Evolutionary conservation across 2,329 filamentous ascomycete species (phyloP).

Genomic region (Lasiodiplodia theobromae): DNA sequence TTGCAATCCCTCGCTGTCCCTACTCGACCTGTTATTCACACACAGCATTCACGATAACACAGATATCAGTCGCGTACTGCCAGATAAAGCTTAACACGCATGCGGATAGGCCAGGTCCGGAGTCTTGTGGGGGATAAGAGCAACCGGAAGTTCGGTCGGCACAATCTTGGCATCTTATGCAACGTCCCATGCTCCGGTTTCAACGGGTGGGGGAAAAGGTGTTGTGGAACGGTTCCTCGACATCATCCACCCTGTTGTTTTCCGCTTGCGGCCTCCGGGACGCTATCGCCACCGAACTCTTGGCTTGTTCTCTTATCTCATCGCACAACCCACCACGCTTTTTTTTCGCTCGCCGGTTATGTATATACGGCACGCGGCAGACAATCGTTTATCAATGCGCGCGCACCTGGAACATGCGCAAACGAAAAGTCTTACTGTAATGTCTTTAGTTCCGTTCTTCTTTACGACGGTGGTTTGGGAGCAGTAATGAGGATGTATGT

Average conservation of each 20-base stretch:
- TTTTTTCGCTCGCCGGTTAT: neutral
- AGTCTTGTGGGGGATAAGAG: neutral
- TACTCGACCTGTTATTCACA: neutral
- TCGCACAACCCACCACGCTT: neutral
- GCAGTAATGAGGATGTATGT: neutral
- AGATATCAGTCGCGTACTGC: neutral
- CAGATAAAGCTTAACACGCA: conserved; percentile 26
- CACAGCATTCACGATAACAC: neutral
- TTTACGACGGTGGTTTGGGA: neutral
- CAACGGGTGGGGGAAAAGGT: conserved; percentile 7
- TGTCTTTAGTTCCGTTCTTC: neutral
- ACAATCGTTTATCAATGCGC: neutral
- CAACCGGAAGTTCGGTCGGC: neutral
- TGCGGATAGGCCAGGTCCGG: neutral
- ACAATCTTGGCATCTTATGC: conserved; percentile 1
- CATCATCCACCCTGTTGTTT: neutral
- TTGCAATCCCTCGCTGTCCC: neutral
- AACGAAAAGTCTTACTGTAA: neutral
- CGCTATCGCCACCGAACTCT: neutral
- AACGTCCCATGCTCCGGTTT: conserved; percentile 5
- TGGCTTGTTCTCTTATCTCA: neutral
- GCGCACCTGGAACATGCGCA: neutral
- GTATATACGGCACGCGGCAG: neutral
- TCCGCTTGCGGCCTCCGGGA: neutral
- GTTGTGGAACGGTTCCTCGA: conserved; percentile 1